Conservation (phyloP, 768 basidiomycete species). For the Rhizopogon vesiculosus region DNA sequence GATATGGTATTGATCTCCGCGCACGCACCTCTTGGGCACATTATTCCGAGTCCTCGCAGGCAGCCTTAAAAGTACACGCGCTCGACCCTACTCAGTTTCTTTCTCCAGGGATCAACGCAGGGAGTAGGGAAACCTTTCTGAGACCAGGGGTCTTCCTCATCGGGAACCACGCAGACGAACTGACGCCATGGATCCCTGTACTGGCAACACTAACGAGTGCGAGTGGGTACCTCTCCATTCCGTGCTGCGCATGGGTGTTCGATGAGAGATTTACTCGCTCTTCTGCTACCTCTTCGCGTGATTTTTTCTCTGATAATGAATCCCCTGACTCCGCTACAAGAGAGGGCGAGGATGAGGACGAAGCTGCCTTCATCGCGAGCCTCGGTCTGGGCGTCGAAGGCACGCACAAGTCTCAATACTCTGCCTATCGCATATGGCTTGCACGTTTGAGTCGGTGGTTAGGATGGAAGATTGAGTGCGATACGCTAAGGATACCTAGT, state of each 20-base stretch:
- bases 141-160: constrained; percentile 66
- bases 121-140: constrained; percentile 18
- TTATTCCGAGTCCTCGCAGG: constrained; percentile 63
- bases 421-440: constrained; percentile 84
- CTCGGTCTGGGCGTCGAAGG: constrained; percentile 64
- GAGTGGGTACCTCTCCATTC: constrained; percentile 76
- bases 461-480: constrained; percentile 87
- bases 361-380: constrained; percentile 30
- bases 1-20: constrained; percentile 83
- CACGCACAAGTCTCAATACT: constrained; percentile 63
- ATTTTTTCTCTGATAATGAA: constrained; percentile 15
- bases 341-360: constrained; percentile 11
- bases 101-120: constrained; percentile 13
- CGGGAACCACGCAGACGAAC: constrained; percentile 94
- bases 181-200: constrained; percentile 92
- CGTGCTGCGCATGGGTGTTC: constrained; percentile 87
- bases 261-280: constrained; percentile 60
- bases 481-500: constrained; percentile 84
- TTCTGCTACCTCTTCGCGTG: constrained; percentile 18
- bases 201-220: constrained; percentile 58
- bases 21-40: constrained; percentile 79
- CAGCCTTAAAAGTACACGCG: constrained; percentile 58
- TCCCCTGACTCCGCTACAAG: constrained; percentile 16
- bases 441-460: constrained; percentile 64
- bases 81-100: constrained; percentile 53